These are phyloP conservation scores for Eucalyptus lansdowneana DNA, from an alignment of 345 rosid genomes.

Conservation along the genomic window DNA sequence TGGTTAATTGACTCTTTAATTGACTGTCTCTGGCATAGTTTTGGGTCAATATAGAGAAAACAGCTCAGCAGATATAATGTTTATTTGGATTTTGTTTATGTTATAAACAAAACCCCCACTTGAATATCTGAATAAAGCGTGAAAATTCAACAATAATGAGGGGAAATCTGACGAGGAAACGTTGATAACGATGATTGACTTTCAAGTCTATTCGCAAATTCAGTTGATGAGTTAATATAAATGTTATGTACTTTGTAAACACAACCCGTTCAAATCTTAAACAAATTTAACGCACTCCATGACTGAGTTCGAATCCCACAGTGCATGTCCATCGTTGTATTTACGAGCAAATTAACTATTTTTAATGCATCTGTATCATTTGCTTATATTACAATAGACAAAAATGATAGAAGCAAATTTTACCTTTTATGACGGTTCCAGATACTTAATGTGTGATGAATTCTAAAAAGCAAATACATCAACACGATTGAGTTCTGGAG, in stretches of 20 bases:
- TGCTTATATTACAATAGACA: background rate
- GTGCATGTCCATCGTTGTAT: background rate
- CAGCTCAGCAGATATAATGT: background rate
- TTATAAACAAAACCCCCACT: background rate
- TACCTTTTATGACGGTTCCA: background rate
- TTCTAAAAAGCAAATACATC: background rate
- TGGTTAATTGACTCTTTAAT: background rate
- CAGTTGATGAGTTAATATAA: background rate
- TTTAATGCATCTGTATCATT: background rate
- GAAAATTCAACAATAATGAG: background rate
- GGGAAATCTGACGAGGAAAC: background rate
- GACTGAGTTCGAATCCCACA: background rate
- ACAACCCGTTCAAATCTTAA: background rate
- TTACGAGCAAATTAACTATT: background rate
- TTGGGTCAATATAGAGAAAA: background rate
- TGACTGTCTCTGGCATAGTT: background rate
- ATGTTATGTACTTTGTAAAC: background rate
- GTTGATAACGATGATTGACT: background rate
- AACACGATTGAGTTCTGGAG: background rate
- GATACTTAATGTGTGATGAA: background rate
- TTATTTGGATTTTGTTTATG: background rate
- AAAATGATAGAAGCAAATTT: background rate
- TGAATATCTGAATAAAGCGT: background rate
- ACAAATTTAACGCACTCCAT: background rate
- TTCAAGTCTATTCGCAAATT: background rate